These are phyloP conservation scores for Penicillium chermesinum DNA, from an alignment of 495 filamentous ascomycete genomes.

Conservation along the genomic window DNA sequence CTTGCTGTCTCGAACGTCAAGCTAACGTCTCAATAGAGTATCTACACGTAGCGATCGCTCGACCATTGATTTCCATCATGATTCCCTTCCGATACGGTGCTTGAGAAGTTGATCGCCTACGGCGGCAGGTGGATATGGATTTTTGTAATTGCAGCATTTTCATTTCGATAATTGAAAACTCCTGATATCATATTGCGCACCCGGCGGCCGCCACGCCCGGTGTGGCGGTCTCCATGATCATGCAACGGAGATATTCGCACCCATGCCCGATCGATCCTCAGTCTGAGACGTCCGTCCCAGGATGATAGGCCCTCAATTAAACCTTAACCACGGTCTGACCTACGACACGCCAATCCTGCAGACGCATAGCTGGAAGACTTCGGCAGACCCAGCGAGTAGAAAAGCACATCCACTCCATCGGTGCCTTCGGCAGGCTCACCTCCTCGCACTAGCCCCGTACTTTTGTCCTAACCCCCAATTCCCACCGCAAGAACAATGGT, in stretches of 20 bases:
- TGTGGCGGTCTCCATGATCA: not conserved
- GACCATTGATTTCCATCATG: not conserved
- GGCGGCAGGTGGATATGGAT: not conserved
- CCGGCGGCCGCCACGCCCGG: not conserved
- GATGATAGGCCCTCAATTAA: too few species aligned
- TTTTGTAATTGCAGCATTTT: not conserved
- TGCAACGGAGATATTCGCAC: not conserved
- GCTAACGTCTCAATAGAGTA: constrained; percentile 28
- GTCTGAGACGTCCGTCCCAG: too few species aligned
- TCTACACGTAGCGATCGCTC: constrained; percentile 31
- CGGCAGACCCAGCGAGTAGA: not conserved
- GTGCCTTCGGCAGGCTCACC: too few species aligned
- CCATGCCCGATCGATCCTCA: not conserved
- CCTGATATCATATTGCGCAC: not conserved
- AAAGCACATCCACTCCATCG: too few species aligned
- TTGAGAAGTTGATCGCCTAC: not conserved
- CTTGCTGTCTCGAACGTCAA: not conserved
- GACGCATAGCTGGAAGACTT: too few species aligned
- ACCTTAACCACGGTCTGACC: too few species aligned
- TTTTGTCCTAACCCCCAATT: constrained; percentile 5
- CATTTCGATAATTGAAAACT: not conserved
- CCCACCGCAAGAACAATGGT: not conserved
- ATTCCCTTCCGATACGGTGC: not conserved
- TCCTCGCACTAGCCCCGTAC: constrained; percentile 4
- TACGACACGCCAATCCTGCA: too few species aligned